Percentiles rank a stretch among this genome's conserved stretches.
Evolutionary conservation across 2,329 filamentous ascomycete species (phyloP).

Genomic region (Sarocladiaceae sp.): DNA sequence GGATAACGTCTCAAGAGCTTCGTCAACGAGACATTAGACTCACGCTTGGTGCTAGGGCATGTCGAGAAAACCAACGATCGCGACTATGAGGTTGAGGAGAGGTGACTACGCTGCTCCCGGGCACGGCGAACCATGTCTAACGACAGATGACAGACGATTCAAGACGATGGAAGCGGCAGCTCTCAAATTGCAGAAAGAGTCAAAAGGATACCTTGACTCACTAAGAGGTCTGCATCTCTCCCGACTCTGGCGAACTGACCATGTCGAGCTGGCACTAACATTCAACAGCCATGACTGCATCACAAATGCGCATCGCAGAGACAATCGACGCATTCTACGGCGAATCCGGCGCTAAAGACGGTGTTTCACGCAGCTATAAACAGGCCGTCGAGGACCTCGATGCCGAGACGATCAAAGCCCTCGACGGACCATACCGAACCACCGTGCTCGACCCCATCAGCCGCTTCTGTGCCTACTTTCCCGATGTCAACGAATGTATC

Average conservation of each 20-base stretch:
- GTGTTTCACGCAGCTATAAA: slow-evolving; percentile 94
- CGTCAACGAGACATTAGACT: too few species aligned
- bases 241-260: not conserved
- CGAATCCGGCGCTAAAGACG: slow-evolving; percentile 88
- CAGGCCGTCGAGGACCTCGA: slow-evolving; percentile 97
- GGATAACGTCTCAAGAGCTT: slow-evolving; percentile 16
- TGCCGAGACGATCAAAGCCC: slow-evolving; percentile 94
- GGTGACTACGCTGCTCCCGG: too few species aligned
- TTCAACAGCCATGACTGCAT: slow-evolving; percentile 84
- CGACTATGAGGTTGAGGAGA: slow-evolving; percentile 96
- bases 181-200: slow-evolving; percentile 89
- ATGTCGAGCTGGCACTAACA: not conserved
- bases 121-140: too few species aligned
- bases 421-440: slow-evolving; percentile 90
- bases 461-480: slow-evolving; percentile 96
- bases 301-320: slow-evolving; percentile 98
- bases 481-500: slow-evolving; percentile 98
- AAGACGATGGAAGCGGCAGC: slow-evolving; percentile 95
- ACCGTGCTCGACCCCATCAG: slow-evolving; percentile 95
- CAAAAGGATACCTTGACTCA: slow-evolving; percentile 95
- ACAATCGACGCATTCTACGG: slow-evolving; percentile 99
- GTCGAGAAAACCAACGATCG: slow-evolving; percentile 98
- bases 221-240: slow-evolving; percentile 58
- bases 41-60: slow-evolving; percentile 54
- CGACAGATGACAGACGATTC: slow-evolving; percentile 81